Evolutionary conservation across 345 rosid species (phyloP), one percentile per base, ranked within the genome.

Genomic region (Euphorbia tirucalli): DNA sequence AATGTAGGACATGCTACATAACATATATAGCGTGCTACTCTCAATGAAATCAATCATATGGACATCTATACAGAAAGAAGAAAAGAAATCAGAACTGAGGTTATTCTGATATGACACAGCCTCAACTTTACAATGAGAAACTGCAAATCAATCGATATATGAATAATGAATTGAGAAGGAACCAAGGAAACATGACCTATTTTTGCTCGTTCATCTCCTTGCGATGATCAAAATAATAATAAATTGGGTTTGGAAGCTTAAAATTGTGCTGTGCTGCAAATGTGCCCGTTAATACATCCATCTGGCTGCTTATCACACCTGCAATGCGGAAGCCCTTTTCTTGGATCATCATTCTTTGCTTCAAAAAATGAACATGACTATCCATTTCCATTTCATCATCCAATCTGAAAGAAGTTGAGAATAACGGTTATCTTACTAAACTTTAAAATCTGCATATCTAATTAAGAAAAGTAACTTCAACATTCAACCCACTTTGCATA

Each of bases 221-320:
- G 41, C 37, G 71, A 77, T 65, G 76, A 70, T 76, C 52, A 15
- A 68, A 31, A 70, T 75, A 67, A 73, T 76, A 74, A 69, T 73
- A 81, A 0, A 72, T 21, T 18, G 88, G 91, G 52, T 81, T 89
- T 37, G 94, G 98, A 84, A 93, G 81, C 83, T 89, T 90, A 57
- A 93, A 86, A 59, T 86, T 74, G 9, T 71, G 87, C 65, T 74
- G 75, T 46, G 88, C 89, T 54, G 56, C 32, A 71, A 65, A 68
- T 18, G 74, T 75, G 14, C 87, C 87, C 0, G 82, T 82, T 70
- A 89, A 77, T 74, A 88, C 90, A 83, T 90, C 97, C 87, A 93
- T 80, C 68, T 77, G 85, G 79, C 83, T 79, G 75, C 92, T 84
- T 61, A 91, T 88, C 27, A 85, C 81, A 37, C 93, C 84, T 8